phyloP scores from a whole-genome alignment of 2,329 filamentous ascomycete genomes.

The Phialophora macrospora region DNA sequence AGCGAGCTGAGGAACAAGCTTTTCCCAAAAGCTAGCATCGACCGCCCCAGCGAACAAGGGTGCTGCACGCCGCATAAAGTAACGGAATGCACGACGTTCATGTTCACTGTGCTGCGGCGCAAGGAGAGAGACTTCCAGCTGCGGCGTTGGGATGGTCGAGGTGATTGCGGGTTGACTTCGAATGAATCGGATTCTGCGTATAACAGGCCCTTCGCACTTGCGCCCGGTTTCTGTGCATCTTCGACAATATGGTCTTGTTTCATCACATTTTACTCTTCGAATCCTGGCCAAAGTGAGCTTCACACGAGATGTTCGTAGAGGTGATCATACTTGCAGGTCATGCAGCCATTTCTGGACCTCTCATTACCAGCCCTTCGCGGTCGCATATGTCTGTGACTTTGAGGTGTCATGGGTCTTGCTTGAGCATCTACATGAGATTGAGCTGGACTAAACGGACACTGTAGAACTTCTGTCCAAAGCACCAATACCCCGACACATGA shows the following conservation, averaged over 20 bases:
- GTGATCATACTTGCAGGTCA: conserved; percentile 34
- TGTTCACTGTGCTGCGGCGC: conserved; percentile 21
- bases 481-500: neutral
- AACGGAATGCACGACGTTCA: conserved; percentile 34
- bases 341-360: conserved; percentile 34
- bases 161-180: conserved; percentile 8
- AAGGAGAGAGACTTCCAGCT: conserved; percentile 23
- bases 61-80: conserved; percentile 26
- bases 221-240: conserved; percentile 31
- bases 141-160: conserved; percentile 24
- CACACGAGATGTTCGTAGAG: neutral
- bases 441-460: neutral
- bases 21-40: conserved; percentile 32
- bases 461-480: neutral
- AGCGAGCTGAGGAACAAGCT: conserved; percentile 28
- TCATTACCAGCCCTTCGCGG: conserved; percentile 23
- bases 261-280: conserved; percentile 34
- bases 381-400: conserved; percentile 5
- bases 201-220: conserved; percentile 30
- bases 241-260: conserved; percentile 32
- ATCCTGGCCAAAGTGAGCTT: conserved; percentile 20
- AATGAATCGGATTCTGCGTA: conserved; percentile 27
- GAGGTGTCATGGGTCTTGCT: neutral
- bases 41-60: conserved; percentile 28
- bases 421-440: neutral